Conservation (phyloP, 2,329 filamentous ascomycete genomes). For the Aspergillus sergii region DNA sequence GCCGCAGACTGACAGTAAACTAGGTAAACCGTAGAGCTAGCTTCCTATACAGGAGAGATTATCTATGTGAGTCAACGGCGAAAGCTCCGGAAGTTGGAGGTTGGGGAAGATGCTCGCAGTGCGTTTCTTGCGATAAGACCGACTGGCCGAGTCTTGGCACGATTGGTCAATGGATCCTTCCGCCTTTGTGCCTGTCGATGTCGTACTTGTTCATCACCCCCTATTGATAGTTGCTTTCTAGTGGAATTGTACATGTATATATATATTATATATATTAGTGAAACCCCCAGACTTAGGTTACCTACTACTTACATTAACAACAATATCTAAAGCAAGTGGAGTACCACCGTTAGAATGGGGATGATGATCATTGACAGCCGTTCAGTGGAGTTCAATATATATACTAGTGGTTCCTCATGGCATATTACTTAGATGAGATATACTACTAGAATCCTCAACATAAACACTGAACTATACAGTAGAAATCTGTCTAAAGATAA, state of each 20-base stretch:
- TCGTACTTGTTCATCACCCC: no score
- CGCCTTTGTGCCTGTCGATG: background rate
- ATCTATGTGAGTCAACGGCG: background rate
- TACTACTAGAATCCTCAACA: background rate
- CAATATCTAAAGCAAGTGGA: background rate
- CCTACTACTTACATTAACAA: background rate
- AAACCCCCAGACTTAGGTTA: background rate
- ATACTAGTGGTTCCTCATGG: background rate
- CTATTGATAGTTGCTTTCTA: no score
- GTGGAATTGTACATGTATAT: background rate
- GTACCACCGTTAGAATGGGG: background rate
- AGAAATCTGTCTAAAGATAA: background rate
- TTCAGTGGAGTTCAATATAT: background rate
- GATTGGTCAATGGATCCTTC: background rate
- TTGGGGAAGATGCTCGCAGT: background rate
- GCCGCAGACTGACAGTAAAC: background rate
- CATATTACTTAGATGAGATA: background rate
- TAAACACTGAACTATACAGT: background rate
- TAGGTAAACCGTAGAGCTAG: background rate
- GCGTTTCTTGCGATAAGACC: conserved; percentile 2
- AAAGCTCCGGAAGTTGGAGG: background rate
- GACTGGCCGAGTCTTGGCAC: background rate
- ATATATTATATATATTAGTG: background rate
- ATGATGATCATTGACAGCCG: background rate
- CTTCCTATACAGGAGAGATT: background rate